Evolutionary conservation across 2,329 filamentous ascomycete species (phyloP), one percentile per base, ranked within the genome.

Genomic region (Neoarthrinium moseri): DNA sequence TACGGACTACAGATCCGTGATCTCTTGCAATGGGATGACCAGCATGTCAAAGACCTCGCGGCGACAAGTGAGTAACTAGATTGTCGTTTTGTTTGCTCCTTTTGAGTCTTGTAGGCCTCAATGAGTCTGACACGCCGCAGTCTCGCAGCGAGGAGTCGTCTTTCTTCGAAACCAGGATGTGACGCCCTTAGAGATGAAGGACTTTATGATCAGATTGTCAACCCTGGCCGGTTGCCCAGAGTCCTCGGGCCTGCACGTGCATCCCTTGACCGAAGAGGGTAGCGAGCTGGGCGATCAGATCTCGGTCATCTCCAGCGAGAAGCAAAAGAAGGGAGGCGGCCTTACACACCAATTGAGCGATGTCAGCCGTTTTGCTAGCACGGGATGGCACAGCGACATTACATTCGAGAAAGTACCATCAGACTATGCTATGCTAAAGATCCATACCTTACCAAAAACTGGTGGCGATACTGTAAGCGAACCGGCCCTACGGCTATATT

Each of bases 231-330:
- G 73, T 27, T 70, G 68, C 43, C 77, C 77, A 15, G 55, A 65
- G 27, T 70, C 69, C 3, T 80, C 77, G 1, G 64, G 66, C 3
- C 65, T 82, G 20, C 78, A 81, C 47, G 70, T 80, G 6, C 78
- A 81, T 51, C 77, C 78, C 5, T 55, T 81, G 21, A 74, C 72
- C 0, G 74, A 80, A 49, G 72, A 75, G 50, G 70, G 69, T 17
- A 73, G 71, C 46, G 73, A 80, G 53, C 65, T 77, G 1, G 74
- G 75, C 27, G 75, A 80, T 54, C 71, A 82, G 56, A 74, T 82
- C 51, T 75, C 70, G 45, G 74, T 80, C 44, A 81, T 82, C 58
- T 77, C 72, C 45, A 74, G 73, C 41, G 72, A 77, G 59, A 74
- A 77, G 67, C 70, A 78, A 57, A 73, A 77, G 65, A 77, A 78